phyloP scores from a whole-genome alignment of 2,329 filamentous ascomycete species.

The Talaromyces sp. region DNA sequence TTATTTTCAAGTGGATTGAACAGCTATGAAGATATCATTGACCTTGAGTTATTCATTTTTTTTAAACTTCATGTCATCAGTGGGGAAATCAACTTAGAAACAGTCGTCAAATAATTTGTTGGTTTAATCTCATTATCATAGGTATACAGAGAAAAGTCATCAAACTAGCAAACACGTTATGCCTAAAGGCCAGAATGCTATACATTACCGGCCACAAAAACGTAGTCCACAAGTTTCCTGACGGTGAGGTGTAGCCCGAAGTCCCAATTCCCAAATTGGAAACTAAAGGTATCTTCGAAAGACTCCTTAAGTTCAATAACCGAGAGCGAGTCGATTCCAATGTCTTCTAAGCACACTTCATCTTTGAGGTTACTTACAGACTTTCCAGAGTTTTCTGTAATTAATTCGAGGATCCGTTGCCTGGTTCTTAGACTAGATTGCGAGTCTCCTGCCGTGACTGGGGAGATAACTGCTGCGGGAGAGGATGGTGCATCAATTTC shows the following conservation, averaged over 20 bases:
- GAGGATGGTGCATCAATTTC: background rate
- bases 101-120: background rate
- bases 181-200: background rate
- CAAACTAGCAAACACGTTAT: background rate
- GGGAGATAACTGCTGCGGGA: background rate
- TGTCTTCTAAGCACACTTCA: constrained; percentile 6
- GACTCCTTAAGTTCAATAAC: constrained; percentile 13
- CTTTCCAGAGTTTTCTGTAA: constrained; percentile 13
- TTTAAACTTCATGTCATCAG: background rate
- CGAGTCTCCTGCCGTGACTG: background rate
- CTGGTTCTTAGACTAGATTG: constrained; percentile 12
- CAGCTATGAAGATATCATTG: background rate
- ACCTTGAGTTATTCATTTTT: background rate
- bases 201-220: background rate
- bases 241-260: constrained; percentile 13
- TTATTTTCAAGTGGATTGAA: background rate
- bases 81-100: too few species aligned
- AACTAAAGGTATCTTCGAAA: constrained; percentile 10
- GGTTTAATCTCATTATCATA: constrained; percentile 4
- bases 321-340: constrained; percentile 14
- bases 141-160: background rate
- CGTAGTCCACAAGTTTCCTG: constrained; percentile 7
- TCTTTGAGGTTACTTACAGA: constrained; percentile 6
- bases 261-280: constrained; percentile 14
- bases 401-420: constrained; percentile 14